phyloP scores from a whole-genome alignment of 306 rosid genomes.

The Gastrolobium villosum region DNA sequence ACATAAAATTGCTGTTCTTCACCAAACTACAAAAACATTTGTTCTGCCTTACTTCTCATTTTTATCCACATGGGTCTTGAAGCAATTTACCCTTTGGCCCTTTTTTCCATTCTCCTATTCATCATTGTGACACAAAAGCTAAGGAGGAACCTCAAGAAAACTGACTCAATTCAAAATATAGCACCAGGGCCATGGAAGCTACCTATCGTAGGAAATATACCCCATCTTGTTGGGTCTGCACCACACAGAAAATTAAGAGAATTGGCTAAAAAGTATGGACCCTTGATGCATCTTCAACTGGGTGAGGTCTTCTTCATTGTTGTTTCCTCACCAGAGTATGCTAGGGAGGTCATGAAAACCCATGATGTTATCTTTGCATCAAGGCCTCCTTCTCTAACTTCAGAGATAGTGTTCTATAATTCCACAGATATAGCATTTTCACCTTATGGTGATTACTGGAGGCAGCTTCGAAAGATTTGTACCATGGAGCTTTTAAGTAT shows the following conservation, averaged over 20 bases:
- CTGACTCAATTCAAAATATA: slow-evolving; percentile 18
- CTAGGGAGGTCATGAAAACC: slow-evolving; percentile 48
- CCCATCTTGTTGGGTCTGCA: neutral
- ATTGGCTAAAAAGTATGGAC: slow-evolving; percentile 42
- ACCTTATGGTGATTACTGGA: slow-evolving; percentile 37
- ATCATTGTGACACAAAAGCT: neutral
- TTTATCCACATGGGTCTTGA: slow-evolving; percentile 23
- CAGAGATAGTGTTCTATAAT: neutral
- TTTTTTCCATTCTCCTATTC: neutral
- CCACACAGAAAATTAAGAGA: slow-evolving; percentile 40
- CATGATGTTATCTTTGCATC: neutral
- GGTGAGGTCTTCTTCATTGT: slow-evolving; percentile 41
- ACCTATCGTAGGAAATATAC: neutral
- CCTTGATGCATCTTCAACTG: slow-evolving; percentile 42
- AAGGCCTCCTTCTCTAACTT: slow-evolving; percentile 8
- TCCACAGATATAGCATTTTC: neutral
- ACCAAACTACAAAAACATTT: neutral
- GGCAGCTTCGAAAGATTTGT: slow-evolving; percentile 14
- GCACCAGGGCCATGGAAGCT: slow-evolving; percentile 41
- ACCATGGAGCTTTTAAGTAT: slow-evolving; percentile 9
- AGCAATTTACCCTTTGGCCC: slow-evolving; percentile 4
- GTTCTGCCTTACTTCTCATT: neutral
- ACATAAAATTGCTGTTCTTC: neutral
- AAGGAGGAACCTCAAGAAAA: slow-evolving; percentile 12
- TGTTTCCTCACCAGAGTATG: slow-evolving; percentile 43